phyloP scores from a whole-genome alignment of 768 basidiomycete genomes.

The Lactarius psammicola region DNA sequence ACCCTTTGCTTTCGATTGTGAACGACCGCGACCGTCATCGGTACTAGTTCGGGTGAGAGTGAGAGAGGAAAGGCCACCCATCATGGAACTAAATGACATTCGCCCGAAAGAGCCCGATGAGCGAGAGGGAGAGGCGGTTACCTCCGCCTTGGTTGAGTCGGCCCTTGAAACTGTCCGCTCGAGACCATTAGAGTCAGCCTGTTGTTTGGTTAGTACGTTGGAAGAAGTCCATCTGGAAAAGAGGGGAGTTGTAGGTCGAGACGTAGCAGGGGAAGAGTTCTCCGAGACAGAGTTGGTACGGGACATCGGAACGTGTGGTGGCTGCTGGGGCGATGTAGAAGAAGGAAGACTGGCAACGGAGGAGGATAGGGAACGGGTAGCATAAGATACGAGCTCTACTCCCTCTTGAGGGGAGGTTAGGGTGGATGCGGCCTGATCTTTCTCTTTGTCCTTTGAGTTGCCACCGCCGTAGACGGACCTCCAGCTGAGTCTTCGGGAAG shows the following conservation, averaged over 20 bases:
- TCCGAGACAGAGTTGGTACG: conserved; percentile 33
- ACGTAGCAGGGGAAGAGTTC: conserved; percentile 26
- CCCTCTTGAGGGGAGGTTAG: conserved; percentile 37
- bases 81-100: conserved; percentile 65
- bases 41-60: conserved; percentile 52
- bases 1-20: conserved; percentile 40
- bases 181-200: conserved; percentile 51
- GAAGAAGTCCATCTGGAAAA: conserved; percentile 33
- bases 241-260: conserved; percentile 36
- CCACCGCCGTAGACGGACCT: conserved; percentile 32
- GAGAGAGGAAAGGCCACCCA: conserved; percentile 65
- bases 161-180: conserved; percentile 42
- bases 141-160: conserved; percentile 28
- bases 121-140: conserved; percentile 33
- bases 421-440: conserved; percentile 6
- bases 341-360: conserved; percentile 29
- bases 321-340: conserved; percentile 23
- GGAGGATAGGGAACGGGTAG: conserved; percentile 29
- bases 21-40: conserved; percentile 45
- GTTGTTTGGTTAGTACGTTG: conserved; percentile 39
- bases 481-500: conserved; percentile 34
- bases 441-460: conserved; percentile 32
- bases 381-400: conserved; percentile 34
- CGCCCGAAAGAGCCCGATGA: conserved; percentile 55
- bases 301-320: conserved; percentile 27